These are phyloP conservation scores for Xylariaceae sp. DNA, from an alignment of 2,329 filamentous ascomycete species.

Conservation along the genomic window DNA sequence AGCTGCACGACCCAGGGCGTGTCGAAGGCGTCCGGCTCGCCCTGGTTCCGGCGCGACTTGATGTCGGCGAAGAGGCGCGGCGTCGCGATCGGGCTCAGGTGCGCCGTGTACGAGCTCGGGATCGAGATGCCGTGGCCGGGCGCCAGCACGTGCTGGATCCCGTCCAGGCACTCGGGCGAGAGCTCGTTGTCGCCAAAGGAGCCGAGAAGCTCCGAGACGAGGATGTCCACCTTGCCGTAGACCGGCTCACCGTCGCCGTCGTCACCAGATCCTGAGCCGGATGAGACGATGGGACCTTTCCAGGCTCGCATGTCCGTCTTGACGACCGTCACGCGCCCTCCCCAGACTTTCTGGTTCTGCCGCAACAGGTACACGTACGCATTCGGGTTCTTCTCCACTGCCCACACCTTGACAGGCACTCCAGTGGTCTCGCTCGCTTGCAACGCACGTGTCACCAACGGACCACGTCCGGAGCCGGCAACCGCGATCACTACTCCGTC, in stretches of 20 bases:
- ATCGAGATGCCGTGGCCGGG: constrained; percentile 84
- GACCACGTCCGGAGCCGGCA: constrained; percentile 87
- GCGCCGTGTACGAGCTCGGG: constrained; percentile 86
- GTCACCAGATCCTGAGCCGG: too few species aligned
- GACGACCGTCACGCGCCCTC: constrained; percentile 72
- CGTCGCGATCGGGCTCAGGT: constrained; percentile 85
- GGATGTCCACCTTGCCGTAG: constrained; percentile 73
- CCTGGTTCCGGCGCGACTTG: constrained; percentile 46
- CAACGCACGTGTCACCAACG: constrained; percentile 81
- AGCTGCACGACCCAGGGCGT: constrained; percentile 94
- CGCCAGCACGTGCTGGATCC: constrained; percentile 83
- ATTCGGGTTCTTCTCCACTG: constrained; percentile 96
- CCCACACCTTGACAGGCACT: constrained; percentile 80
- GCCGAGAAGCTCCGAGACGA: constrained; percentile 88
- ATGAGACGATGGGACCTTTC: constrained; percentile 66
- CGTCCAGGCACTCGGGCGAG: constrained; percentile 92
- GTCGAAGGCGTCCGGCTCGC: constrained; percentile 70
- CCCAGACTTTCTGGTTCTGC: constrained; percentile 81
- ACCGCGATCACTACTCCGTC: constrained; percentile 81
- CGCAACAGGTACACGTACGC: constrained; percentile 88
- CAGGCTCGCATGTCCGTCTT: constrained; percentile 97
- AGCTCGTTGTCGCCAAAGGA: constrained; percentile 97
- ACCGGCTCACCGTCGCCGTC: constrained; percentile 38
- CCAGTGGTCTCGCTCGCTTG: constrained; percentile 71
- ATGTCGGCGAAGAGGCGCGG: constrained; percentile 84